phyloP scores from a whole-genome alignment of 2,329 filamentous ascomycete genomes.

The Xylaria sp. region DNA sequence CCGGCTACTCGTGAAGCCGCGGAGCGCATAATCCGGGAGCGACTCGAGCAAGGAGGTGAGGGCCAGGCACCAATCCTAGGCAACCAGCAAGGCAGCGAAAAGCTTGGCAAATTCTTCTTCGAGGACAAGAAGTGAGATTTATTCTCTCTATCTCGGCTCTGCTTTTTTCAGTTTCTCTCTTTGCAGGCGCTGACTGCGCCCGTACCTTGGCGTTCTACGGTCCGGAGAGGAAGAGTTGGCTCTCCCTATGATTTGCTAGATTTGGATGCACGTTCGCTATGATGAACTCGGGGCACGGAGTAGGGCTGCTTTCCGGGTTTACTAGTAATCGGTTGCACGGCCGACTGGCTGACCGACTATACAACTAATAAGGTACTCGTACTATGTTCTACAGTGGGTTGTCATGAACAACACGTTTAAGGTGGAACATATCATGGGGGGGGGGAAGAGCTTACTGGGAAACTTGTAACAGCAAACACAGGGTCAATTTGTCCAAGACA shows the following conservation, averaged over 20 bases:
- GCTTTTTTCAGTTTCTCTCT: background rate
- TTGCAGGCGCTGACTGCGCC: background rate
- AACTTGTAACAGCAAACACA: background rate
- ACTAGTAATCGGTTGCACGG: background rate
- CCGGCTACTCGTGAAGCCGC: conserved; percentile 64
- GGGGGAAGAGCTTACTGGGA: background rate
- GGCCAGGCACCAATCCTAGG: conserved; percentile 55
- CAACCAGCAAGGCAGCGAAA: conserved; percentile 58
- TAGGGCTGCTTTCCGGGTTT: conserved; percentile 15
- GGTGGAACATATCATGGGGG: background rate
- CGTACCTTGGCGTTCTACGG: conserved; percentile 12
- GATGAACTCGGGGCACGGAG: conserved; percentile 31
- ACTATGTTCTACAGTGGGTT: conserved; percentile 8
- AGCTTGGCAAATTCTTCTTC: conserved; percentile 70
- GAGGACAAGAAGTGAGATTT: conserved; percentile 58
- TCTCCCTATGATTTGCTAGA: conserved; percentile 9
- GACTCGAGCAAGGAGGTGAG: conserved; percentile 66
- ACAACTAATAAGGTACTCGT: conserved; percentile 3
- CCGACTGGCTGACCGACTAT: conserved; percentile 4
- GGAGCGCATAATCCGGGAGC: conserved; percentile 72
- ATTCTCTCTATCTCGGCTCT: background rate
- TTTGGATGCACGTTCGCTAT: conserved; percentile 24
- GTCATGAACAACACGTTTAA: background rate
- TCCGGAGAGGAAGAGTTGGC: conserved; percentile 12
- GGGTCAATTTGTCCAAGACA: background rate